phyloP scores from a whole-genome alignment of 805 yeast genomes.

The Tetrapisispora phaffii region DNA sequence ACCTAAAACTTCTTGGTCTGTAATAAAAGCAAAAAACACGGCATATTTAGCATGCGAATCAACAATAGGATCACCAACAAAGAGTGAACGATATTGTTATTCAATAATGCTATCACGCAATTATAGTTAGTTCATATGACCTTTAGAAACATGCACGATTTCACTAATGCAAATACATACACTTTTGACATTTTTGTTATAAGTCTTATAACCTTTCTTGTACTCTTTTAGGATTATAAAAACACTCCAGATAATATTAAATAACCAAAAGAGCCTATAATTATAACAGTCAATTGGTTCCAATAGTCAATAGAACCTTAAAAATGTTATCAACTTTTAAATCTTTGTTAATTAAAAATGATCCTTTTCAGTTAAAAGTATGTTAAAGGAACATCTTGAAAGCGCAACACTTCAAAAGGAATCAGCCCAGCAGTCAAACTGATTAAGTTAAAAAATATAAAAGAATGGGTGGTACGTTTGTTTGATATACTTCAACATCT shows the following conservation, averaged over 20 bases:
- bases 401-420: background rate
- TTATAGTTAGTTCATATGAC: too few relatives aligned
- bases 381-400: too few relatives aligned
- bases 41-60: background rate
- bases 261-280: too few relatives aligned
- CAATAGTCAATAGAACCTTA: too few relatives aligned
- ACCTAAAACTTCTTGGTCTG: slow-evolving; percentile 83
- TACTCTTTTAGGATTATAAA: background rate
- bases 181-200: slow-evolving; percentile 10
- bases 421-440: background rate
- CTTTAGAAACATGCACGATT: too few relatives aligned
- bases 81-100: background rate
- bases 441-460: too few relatives aligned
- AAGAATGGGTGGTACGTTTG: too few relatives aligned
- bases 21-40: background rate
- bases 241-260: background rate
- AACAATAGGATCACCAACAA: background rate
- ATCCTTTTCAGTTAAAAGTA: background rate
- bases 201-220: background rate
- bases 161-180: slow-evolving; percentile 6
- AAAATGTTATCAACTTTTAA: background rate
- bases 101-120: too few relatives aligned
- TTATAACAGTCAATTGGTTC: too few relatives aligned
- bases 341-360: too few relatives aligned
- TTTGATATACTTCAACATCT: too few relatives aligned